Base-by-base conservation (phyloP, 2,329 filamentous ascomycete genomes). In the Aspergillus versicolor region DNA sequence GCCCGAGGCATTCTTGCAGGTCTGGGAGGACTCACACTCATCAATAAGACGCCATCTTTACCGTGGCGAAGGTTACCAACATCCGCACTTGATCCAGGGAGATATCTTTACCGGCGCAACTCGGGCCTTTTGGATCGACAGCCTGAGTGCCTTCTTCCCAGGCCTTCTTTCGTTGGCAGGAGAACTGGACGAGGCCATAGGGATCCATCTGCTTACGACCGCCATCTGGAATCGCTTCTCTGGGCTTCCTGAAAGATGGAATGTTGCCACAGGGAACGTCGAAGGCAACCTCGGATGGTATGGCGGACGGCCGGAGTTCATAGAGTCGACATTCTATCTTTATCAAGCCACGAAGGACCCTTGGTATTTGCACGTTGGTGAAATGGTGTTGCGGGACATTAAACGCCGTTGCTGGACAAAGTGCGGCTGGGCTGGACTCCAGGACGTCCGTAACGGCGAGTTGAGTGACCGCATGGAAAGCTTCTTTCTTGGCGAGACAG, bases 391-490 rank as follows among this genome's bases (percentile, higher is more conserved):
- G 54, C 84, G 86, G 57, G 94, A 99, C 69, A 92, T 99, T 67
- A 88, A 89, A 67, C 83, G 90, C 48, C 85, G 93, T 53, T 99
- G 94, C 75, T 92, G 91, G 85, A 91, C 92, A 0, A 83, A 85
- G 60, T 99, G 94, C 67, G 94, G 94, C 41, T 97, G 93, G 92
- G 90, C 93, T 13, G 93, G 93, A 0, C 81, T 97, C 37, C 88
- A 92, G 67, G 88, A 92, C 71, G 90, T 93, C 8, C 80, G 88
- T 34, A 90, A 84, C 5, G 93, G 93, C 3, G 91, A 97, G 75
- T 86, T 91, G 74, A 90, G 85, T 65, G 92, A 99, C 71, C 88
- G 94, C 34, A 97, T 97, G 94, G 94, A 99, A 75, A 97, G 93
- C 71, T 99, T 97, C 81, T 97, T 97, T 69, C 82, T 99, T 1